Evolutionary conservation across 2,329 filamentous ascomycete genomes (phyloP), one percentile per base, ranked within the genome.

Genomic region (Diaporthe sp.): DNA sequence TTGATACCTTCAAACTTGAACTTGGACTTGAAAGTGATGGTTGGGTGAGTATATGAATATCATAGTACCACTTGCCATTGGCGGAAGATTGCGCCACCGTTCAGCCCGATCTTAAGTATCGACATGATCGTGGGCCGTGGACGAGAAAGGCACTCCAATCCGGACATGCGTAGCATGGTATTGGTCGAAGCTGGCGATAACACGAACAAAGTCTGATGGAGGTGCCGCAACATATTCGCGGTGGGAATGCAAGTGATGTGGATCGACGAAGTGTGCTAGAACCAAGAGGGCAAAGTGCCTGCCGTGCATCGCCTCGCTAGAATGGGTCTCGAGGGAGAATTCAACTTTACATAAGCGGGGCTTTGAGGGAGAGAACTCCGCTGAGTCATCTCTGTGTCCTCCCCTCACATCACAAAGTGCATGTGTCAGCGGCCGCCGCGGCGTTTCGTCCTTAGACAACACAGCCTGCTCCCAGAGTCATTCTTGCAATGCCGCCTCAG

Each of bases 361-460:
- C 0, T 0, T 5, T 7, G 5, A 44, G 2, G 28, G 0, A 4
- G 2, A 34, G 17, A 3, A 10, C 10, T 19, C 61, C 61, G 61
- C 61, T 67, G 42, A 67, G 61, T 67, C 61, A 67, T 22, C 34
- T 7, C 2, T 4, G 10, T 15, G 2, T 15, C 19, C 15, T 22
- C 31, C 8, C 2, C 2, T 37, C 10, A 2, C 3, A 7, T 39
- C n/a, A 42, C 12, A 12, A 31, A 31, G 7, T 3, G 37, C 37
- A 61, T 53, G 28, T 68, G 44, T 53, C 62, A 53, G 62, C 62
- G 62, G 60, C 39, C n/a, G 37, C 39, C 15, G n/a, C 60, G 39
- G 62, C 22, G 62, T 51, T 68, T 68, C 44, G 46, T 51, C 37
- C 12, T 2, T 31, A 12, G 2, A 15, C 44, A 51, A 12, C 31